Conservation (phyloP, 2,329 filamentous ascomycete genomes). For the Colletotrichum lupini region DNA sequence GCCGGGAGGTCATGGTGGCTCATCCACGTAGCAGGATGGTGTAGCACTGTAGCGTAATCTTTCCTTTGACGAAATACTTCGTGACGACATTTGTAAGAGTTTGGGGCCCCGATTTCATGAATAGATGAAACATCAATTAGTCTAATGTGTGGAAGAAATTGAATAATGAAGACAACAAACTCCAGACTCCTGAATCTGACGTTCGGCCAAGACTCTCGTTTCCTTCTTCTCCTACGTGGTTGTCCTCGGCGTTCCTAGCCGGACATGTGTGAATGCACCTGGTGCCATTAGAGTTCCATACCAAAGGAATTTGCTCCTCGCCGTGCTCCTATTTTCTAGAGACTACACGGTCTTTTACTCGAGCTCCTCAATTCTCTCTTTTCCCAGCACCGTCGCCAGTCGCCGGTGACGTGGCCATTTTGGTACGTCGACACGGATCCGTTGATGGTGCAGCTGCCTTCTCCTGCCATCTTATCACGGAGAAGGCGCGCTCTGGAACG, state of each 20-base stretch:
- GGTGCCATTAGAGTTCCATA: slow-evolving; percentile 15
- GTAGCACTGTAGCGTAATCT: background rate
- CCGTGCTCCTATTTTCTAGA: background rate
- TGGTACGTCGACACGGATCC: background rate
- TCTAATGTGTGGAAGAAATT: slow-evolving; percentile 19
- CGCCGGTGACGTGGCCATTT: background rate
- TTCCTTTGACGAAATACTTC: background rate
- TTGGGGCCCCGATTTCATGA: background rate
- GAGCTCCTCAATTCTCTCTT: background rate
- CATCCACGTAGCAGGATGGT: background rate
- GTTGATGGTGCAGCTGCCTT: background rate
- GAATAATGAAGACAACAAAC: slow-evolving; percentile 1
- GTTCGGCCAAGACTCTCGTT: background rate
- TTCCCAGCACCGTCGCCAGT: background rate
- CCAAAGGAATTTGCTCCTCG: background rate
- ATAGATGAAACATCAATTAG: slow-evolving; percentile 14
- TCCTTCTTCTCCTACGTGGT: background rate
- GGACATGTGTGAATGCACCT: background rate
- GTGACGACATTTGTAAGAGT: background rate
- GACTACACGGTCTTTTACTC: background rate
- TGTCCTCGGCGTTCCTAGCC: slow-evolving; percentile 9
- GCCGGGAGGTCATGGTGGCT: background rate
- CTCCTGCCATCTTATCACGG: background rate
- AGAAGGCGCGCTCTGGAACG: background rate
- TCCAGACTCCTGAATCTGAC: slow-evolving; percentile 27